These are phyloP conservation scores for Saturnispora sanitii DNA, from an alignment of 805 yeast species.

Conservation along the genomic window DNA sequence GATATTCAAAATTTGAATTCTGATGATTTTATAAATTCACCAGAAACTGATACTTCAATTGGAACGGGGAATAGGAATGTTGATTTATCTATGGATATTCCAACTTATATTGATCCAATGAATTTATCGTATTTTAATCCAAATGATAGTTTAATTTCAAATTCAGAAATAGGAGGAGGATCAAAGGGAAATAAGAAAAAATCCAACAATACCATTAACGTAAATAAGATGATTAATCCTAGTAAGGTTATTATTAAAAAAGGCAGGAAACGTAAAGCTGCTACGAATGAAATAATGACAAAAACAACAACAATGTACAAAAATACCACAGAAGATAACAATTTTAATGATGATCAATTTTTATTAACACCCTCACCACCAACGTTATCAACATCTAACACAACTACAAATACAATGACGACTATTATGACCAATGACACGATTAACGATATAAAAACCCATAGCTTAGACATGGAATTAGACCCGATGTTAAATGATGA, in stretches of 20 bases:
- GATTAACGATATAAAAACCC: neutral
- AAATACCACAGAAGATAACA: neutral
- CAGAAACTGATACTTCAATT: slow-evolving; percentile 8
- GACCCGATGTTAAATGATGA: slow-evolving; percentile 8
- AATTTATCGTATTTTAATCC: slow-evolving; percentile 20
- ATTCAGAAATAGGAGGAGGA: too few relatives aligned
- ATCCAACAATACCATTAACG: too few relatives aligned
- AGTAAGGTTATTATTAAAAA: slow-evolving; percentile 2
- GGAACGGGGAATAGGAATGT: slow-evolving; percentile 7
- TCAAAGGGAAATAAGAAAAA: too few relatives aligned
- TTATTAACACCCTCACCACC: slow-evolving; percentile 3
- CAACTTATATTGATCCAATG: slow-evolving; percentile 21
- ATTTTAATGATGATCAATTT: neutral
- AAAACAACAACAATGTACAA: neutral
- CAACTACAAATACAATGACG: neutral
- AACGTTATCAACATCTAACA: neutral
- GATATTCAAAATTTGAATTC: neutral
- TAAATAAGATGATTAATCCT: slow-evolving; percentile 4
- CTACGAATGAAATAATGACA: neutral
- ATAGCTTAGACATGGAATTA: slow-evolving; percentile 1
- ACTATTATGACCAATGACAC: neutral
- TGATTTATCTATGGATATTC: neutral
- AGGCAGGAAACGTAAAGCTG: slow-evolving; percentile 1
- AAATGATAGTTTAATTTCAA: neutral
- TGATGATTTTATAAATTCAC: slow-evolving; percentile 5